Base-by-base conservation (phyloP, 129 eudicot genomes). In the Arctium minus region DNA sequence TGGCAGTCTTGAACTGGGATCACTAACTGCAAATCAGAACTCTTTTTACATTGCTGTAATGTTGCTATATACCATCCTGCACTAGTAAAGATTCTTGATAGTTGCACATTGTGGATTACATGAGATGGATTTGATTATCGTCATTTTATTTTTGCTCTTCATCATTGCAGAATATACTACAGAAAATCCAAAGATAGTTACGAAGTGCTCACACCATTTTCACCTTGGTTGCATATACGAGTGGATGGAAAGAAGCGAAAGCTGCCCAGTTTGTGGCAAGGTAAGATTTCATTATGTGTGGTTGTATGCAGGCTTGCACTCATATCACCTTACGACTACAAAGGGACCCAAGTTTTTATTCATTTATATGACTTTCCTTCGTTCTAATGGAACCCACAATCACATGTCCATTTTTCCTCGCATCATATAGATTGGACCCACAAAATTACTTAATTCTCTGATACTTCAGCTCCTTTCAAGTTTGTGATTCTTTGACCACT, bases 191-290 rank as follows among this genome's bases (percentile, higher is more conserved):
- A 91, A 89, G 87, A 91, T 91, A 75, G 70, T 92, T 42, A 91
- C 95, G 29, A 86, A 90, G 80, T 92, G 97, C 87, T 89, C 92
- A 15, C 97, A 92, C 82, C 97, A 92, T 86, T 92, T 87, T 82
- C 97, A 92, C 85, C 92, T 92, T 79, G 94, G 97, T 83, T 92
- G 97, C 87, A 92, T 92, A 86, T 92, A 90, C 29, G 97, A 92
- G 87, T 92, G 97, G 97, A 92, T 92, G 97, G 97, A 92, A 87
- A 88, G 97, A 90, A 92, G 97, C 80, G 94, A 92, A 67, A 90
- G 84, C 85, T 92, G 97, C 81, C 97, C 97, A 17, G 97, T 92
- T 86, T 92, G 97, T 89, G 97, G 94, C 90, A 86, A 89, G 94
- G 97, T 92, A 89, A 80, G 74, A 62, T 71, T 70, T 65, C 22